Evolutionary conservation across 2,329 filamentous ascomycete genomes (phyloP).

Genomic region (Microdochium paspali): DNA sequence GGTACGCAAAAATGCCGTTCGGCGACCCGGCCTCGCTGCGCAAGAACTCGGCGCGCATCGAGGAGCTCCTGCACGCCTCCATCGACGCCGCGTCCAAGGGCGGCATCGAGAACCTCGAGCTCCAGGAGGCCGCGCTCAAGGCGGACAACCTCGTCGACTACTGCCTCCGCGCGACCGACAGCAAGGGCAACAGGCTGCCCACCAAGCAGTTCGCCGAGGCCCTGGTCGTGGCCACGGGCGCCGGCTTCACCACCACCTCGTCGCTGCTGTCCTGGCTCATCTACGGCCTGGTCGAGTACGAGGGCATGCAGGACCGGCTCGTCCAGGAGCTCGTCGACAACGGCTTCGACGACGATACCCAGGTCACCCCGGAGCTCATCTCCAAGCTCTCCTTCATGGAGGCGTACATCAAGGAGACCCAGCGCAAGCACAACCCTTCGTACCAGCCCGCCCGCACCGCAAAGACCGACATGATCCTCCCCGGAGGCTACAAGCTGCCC

Average conservation of each 20-base stretch:
- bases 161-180: conserved; percentile 47
- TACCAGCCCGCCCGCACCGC: conserved; percentile 52
- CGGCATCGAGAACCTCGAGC: conserved; percentile 23
- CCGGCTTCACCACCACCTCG: conserved; percentile 52
- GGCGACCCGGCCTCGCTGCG: conserved; percentile 39
- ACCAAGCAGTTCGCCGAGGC: neutral
- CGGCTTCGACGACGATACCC: conserved; percentile 29
- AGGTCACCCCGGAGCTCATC: conserved; percentile 36
- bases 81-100: conserved; percentile 27
- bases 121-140: conserved; percentile 38
- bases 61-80: conserved; percentile 25
- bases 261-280: conserved; percentile 49
- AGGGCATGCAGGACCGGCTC: conserved; percentile 44
- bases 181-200: conserved; percentile 30
- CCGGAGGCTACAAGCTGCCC: conserved; percentile 48
- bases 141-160: conserved; percentile 28
- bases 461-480: conserved; percentile 44
- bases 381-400: conserved; percentile 41
- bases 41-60: conserved; percentile 20
- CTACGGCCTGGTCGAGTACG: conserved; percentile 42
- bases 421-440: conserved; percentile 49
- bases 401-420: conserved; percentile 51
- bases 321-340: conserved; percentile 48
- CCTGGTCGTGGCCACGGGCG: conserved; percentile 21
- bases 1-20: conserved; percentile 48